A percentile compares a stretch with the other conserved stretches of the same genome.
phyloP scores from a whole-genome alignment of 2,329 filamentous ascomycete genomes.

The Fusarium sp. region DNA sequence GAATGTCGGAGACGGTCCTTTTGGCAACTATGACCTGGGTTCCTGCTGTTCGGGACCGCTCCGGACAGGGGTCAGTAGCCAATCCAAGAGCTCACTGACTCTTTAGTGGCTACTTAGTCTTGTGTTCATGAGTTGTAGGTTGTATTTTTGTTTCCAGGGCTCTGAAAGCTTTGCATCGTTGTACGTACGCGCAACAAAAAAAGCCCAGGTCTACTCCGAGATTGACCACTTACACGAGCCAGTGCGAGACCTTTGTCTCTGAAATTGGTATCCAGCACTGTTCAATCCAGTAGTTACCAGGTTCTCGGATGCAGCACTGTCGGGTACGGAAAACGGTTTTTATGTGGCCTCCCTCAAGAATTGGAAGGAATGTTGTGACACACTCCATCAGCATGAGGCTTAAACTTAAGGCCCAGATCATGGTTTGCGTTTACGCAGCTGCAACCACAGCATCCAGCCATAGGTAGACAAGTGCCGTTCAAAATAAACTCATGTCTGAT shows the following conservation, averaged over 20 bases:
- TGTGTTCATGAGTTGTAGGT: conserved; percentile 14
- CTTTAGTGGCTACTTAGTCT: conserved; percentile 13
- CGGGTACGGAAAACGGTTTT: conserved; percentile 20
- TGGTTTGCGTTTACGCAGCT: conserved; percentile 9
- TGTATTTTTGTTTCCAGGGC: conserved; percentile 14
- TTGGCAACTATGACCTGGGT: conserved; percentile 21
- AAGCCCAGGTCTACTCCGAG: background rate
- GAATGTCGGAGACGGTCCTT: conserved; percentile 32
- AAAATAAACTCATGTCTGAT: conserved; percentile 9
- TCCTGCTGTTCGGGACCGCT: conserved; percentile 33
- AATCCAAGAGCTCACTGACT: conserved; percentile 17
- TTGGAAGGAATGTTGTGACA: conserved; percentile 26
- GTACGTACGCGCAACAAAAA: background rate
- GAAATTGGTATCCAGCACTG: background rate
- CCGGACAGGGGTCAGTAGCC: conserved; percentile 4
- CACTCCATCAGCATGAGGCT: conserved; percentile 24
- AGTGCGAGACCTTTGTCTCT: conserved; percentile 15
- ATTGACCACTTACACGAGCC: conserved; percentile 3
- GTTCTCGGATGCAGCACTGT: conserved; percentile 8
- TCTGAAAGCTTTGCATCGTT: background rate
- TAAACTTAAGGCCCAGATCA: conserved; percentile 25
- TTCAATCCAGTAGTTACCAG: conserved; percentile 7
- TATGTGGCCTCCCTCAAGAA: conserved; percentile 9
- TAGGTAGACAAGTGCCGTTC: conserved; percentile 16
- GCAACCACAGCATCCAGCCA: conserved; percentile 2